A percentile compares a stretch with the other conserved stretches of the same genome.
Conservation (phyloP, 257 asterid species). For the Fraxinus quadrangulata region DNA sequence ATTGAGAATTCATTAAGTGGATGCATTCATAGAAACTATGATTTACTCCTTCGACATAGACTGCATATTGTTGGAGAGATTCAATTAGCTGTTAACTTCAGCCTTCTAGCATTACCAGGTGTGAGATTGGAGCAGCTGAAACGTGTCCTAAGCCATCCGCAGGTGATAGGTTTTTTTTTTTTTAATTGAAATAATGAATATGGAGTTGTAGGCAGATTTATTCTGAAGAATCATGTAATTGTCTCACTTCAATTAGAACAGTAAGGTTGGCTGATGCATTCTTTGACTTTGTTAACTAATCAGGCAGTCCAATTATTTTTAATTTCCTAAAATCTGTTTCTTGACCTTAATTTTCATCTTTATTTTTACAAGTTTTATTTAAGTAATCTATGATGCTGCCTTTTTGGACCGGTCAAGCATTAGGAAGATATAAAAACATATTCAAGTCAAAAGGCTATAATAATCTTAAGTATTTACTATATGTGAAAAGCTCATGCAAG, state of each 20-base stretch:
- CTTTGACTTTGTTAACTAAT: neutral
- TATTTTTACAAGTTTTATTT: neutral
- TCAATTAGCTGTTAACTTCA: conserved; percentile 31
- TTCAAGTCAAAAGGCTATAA: neutral
- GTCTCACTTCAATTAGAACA: neutral
- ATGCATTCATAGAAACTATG: conserved; percentile 36
- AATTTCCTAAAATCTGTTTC: neutral
- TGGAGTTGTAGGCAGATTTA: neutral
- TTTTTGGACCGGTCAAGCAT: neutral
- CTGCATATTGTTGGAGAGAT: conserved; percentile 38
- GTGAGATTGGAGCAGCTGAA: conserved; percentile 26
- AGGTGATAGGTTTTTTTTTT: conserved; percentile 12
- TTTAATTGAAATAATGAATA: neutral
- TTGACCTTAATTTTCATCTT: neutral
- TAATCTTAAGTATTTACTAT: neutral
- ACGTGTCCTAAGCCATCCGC: conserved; percentile 36
- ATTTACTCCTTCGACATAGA: conserved; percentile 37
- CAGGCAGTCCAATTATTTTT: neutral
- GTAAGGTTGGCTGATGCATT: neutral
- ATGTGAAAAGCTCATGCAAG: neutral
- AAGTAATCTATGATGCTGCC: neutral
- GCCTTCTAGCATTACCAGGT: conserved; percentile 35
- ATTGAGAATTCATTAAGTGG: conserved; percentile 36
- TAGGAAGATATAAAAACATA: neutral
- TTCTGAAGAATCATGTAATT: neutral